Percentiles rank a stretch among this genome's conserved stretches.
Evolutionary conservation across 2,329 filamentous ascomycete genomes (phyloP).

Genomic region (Cladosporium sp.): DNA sequence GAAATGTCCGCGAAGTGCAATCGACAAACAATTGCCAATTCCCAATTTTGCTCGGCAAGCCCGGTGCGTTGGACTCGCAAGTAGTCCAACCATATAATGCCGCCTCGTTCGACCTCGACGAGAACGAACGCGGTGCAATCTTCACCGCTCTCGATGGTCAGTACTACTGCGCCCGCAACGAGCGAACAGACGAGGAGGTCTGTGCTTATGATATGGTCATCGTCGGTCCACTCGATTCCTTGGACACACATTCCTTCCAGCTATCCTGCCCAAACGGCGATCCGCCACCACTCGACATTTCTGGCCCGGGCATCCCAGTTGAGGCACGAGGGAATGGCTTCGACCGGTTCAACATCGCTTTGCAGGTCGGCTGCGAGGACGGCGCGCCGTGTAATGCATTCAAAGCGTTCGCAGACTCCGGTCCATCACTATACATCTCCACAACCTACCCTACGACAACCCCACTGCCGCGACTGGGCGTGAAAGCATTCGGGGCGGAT

Average conservation of each 20-base stretch:
- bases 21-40: neutral
- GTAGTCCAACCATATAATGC: neutral
- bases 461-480: neutral
- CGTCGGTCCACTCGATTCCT: too few species aligned
- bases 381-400: neutral
- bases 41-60: neutral
- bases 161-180: neutral
- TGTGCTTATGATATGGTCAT: neutral
- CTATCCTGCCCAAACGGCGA: neutral
- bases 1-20: neutral
- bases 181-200: neutral
- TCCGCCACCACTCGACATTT: neutral
- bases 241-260: too few species aligned
- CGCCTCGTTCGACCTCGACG: neutral
- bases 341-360: neutral
- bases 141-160: too few species aligned
- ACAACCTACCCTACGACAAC: neutral
- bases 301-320: neutral
- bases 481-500: neutral
- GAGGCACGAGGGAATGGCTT: neutral
- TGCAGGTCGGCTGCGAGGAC: neutral
- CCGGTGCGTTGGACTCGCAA: neutral
- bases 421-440: neutral
- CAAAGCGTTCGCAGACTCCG: neutral
- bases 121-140: neutral